Conservation (phyloP, 768 basidiomycete species). For the Boletus rubroflammeus region DNA sequence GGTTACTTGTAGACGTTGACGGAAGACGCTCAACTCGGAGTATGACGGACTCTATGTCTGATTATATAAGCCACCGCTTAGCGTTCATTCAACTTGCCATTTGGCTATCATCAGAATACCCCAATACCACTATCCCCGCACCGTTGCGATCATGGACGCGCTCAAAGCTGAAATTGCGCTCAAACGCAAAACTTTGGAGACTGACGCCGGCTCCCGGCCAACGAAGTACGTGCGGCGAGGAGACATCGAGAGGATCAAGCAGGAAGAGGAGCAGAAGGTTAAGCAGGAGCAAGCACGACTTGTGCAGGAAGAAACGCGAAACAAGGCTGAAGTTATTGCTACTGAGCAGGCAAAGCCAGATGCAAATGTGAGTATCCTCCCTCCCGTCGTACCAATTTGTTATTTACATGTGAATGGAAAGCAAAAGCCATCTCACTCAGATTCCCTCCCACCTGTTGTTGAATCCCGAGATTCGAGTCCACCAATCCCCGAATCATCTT, state of each 20-base stretch:
- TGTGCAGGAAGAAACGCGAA: conserved; percentile 23
- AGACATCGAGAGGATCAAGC: conserved; percentile 75
- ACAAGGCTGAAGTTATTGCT: conserved; percentile 10
- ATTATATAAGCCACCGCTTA: conserved; percentile 22
- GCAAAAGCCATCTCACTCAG: conserved; percentile 40
- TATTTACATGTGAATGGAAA: conserved; percentile 46
- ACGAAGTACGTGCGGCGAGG: conserved; percentile 89
- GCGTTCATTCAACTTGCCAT: not conserved
- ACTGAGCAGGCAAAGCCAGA: conserved; percentile 24
- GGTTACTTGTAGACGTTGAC: conserved; percentile 38
- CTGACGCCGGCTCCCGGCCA: conserved; percentile 46
- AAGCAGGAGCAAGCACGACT: conserved; percentile 34
- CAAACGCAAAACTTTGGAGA: conserved; percentile 76
- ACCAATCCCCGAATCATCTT: conserved; percentile 42
- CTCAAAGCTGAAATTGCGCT: conserved; percentile 85
- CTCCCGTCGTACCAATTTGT: conserved; percentile 1
- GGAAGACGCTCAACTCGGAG: conserved; percentile 34
- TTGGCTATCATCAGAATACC: not conserved
- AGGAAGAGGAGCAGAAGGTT: conserved; percentile 39
- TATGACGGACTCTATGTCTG: conserved; percentile 34
- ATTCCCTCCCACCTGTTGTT: conserved; percentile 38
- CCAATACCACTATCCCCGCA: not conserved
- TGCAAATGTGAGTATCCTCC: conserved; percentile 42
- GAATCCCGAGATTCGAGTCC: conserved; percentile 36
- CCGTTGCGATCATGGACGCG: conserved; percentile 62